Conservation (phyloP, 2,329 filamentous ascomycete species). For the Colletotrichum liriopes region DNA sequence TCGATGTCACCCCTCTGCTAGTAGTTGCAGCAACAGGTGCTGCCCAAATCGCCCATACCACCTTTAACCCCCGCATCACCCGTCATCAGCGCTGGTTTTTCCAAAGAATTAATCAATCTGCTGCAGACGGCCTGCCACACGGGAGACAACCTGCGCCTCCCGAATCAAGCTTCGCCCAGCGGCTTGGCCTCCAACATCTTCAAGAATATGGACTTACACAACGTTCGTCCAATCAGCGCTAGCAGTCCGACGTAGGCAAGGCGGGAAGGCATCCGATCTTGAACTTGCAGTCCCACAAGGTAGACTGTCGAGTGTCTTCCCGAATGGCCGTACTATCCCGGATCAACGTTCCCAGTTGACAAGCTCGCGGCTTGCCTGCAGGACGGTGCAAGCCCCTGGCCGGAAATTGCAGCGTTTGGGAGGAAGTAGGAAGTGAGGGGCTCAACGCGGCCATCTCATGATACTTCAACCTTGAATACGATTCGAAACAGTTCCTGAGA, state of each 20-base stretch:
- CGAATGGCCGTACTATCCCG: background rate
- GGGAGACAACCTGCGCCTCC: background rate
- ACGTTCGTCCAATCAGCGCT: slow-evolving; percentile 29
- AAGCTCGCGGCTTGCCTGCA: slow-evolving; percentile 5
- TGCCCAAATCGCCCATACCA: slow-evolving; percentile 17
- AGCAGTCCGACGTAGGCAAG: slow-evolving; percentile 6
- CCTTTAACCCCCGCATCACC: background rate
- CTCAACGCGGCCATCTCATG: slow-evolving; percentile 8
- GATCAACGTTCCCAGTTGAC: slow-evolving; percentile 31
- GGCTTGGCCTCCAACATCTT: background rate
- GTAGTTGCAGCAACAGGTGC: slow-evolving; percentile 15
- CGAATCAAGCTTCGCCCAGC: slow-evolving; percentile 24
- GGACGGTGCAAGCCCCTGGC: slow-evolving; percentile 16
- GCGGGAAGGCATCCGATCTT: slow-evolving; percentile 31
- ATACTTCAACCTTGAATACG: slow-evolving; percentile 25
- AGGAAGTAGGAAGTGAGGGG: slow-evolving; percentile 6
- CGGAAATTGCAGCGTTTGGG: slow-evolving; percentile 9
- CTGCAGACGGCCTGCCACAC: background rate
- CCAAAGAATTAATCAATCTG: slow-evolving; percentile 12
- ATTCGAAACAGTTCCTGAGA: slow-evolving; percentile 30
- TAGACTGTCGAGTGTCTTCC: background rate
- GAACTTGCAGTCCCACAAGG: background rate
- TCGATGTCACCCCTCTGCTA: slow-evolving; percentile 23
- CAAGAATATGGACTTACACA: background rate
- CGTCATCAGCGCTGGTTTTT: background rate